Conservation (phyloP, 2,329 filamentous ascomycete genomes). For the Fusarium gaditjirri region DNA sequence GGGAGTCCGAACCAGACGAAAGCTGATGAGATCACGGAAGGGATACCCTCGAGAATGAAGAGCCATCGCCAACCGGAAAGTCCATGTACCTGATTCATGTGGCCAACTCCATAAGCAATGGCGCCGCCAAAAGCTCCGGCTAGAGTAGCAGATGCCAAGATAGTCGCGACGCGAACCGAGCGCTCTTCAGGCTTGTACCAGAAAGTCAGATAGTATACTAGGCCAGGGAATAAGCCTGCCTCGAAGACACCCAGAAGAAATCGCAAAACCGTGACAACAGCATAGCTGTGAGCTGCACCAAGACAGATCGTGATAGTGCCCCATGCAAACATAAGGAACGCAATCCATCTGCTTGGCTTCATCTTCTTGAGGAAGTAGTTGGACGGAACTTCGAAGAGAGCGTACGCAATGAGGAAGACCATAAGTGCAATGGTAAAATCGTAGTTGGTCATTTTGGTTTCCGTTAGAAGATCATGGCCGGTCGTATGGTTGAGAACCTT, state of each 20-base stretch:
- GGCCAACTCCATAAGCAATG: conserved; percentile 74
- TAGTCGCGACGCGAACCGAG: conserved; percentile 71
- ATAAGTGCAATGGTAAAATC: conserved; percentile 68
- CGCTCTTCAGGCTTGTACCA: conserved; percentile 78
- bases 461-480: conserved; percentile 46
- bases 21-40: conserved; percentile 69
- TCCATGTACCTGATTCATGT: conserved; percentile 71
- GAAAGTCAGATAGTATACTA: conserved; percentile 64
- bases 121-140: conserved; percentile 77
- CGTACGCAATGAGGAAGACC: conserved; percentile 62
- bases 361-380: conserved; percentile 59
- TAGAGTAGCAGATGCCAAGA: conserved; percentile 73
- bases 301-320: conserved; percentile 55
- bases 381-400: conserved; percentile 59
- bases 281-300: conserved; percentile 52
- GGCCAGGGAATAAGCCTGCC: conserved; percentile 43
- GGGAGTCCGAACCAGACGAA: conserved; percentile 73
- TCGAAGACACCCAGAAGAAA: conserved; percentile 48
- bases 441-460: conserved; percentile 57
- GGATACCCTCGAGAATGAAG: conserved; percentile 69
- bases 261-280: conserved; percentile 43
- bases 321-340: conserved; percentile 46
- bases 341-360: conserved; percentile 60
- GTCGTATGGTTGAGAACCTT: conserved; percentile 52
- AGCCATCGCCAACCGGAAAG: conserved; percentile 74